A percentile compares a stretch with the other conserved stretches of the same genome.
phyloP scores from a whole-genome alignment of 2,329 filamentous ascomycete genomes.

The Aulographum hederae region DNA sequence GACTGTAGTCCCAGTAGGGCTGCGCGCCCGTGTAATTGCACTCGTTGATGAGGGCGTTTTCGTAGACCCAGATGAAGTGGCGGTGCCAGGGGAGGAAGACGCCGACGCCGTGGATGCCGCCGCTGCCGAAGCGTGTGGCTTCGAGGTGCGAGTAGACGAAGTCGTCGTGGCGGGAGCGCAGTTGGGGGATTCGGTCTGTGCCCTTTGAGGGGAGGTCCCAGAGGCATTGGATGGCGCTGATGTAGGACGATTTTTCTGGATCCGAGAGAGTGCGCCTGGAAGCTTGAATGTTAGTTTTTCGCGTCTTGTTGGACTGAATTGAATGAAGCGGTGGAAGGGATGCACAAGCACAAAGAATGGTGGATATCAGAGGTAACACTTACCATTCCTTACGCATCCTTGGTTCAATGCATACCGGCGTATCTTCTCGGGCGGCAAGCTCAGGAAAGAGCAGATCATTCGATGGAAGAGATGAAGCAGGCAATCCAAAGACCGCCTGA shows the following conservation, averaged over 20 bases:
- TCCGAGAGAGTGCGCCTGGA: background rate
- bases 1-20: conserved; percentile 12
- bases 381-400: background rate
- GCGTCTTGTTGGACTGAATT: background rate
- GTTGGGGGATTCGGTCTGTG: background rate
- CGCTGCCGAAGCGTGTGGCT: conserved; percentile 1
- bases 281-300: background rate
- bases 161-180: conserved; percentile 3
- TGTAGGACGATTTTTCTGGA: conserved; percentile 1
- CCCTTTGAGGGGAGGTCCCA: background rate
- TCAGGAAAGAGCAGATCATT: too few species aligned
- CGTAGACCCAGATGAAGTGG: conserved; percentile 14
- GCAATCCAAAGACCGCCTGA: too few species aligned
- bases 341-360: background rate
- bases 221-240: conserved; percentile 3
- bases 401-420: background rate
- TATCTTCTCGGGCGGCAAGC: too few species aligned
- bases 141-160: conserved; percentile 4
- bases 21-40: conserved; percentile 17
- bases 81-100: conserved; percentile 18
- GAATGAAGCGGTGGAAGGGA: background rate
- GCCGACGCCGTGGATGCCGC: conserved; percentile 3
- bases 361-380: background rate
- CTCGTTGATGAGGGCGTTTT: conserved; percentile 14
- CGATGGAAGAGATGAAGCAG: too few species aligned